Base-by-base conservation (phyloP, 345 rosid genomes). In the Aquilaria yunnanensis region DNA sequence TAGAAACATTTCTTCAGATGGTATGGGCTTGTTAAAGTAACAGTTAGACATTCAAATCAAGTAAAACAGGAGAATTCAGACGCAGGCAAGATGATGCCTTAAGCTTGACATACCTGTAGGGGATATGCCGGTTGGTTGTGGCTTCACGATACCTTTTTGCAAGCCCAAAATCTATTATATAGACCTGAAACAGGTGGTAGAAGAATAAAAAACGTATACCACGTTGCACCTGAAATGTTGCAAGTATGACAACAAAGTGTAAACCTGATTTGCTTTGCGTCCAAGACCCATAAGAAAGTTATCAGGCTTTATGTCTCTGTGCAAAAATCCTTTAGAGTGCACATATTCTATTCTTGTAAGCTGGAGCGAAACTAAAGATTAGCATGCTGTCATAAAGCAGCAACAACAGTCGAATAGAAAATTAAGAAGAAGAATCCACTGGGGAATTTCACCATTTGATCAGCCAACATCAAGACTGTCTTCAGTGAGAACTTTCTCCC, bases 221-320 rank as follows among this genome's bases (percentile, higher is more conserved):
- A 37, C 8, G 8, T 3, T 5, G 43, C 2, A 2, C 43, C 8
- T 37, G 8, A 37, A 37, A 37, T 37, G 43, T 52, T 6, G 9
- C 47, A 60, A 51, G 57, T 66, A 43, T 13, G 23, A 37, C 31
- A 50, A 30, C 37, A 34, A 64, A 53, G 53, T 14, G 5, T 2
- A 32, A 12, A 83, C 97, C 95, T 87, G 97, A 70, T 84, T 87
- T 32, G 92, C 96, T 74, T 85, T 88, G 32, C 89, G 80, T 8
- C 90, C 92, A 37, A 88, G 77, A 16, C 97, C 97, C 90, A 90
- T 90, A 33, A 90, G 92, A 32, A 90, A 90, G 80, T 90, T 90
- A 78, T 90, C 97, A 0, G 97, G 96, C 60, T 90, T 90, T 13
- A 90, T 90, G 64, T 90, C 97, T 75, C 97, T 78, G 62, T 90